Conservation (phyloP, 75 land plant genomes). For the Pseudotsuga menziesii region DNA sequence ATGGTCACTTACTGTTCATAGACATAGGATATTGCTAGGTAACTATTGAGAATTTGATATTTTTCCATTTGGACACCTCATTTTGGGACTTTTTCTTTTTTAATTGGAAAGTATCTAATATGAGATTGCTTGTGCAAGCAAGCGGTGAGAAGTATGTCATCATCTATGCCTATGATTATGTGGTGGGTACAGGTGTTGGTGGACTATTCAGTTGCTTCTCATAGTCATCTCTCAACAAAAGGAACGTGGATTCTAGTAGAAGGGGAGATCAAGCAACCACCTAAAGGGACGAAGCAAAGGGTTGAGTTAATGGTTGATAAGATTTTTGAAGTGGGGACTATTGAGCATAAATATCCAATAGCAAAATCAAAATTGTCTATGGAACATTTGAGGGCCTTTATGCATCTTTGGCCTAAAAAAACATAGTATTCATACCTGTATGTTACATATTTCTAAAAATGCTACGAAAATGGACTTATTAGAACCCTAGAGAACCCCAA, state of each 20-base stretch:
- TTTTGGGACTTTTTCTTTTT: too few relatives aligned
- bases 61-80: too few relatives aligned
- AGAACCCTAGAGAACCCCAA: too few relatives aligned
- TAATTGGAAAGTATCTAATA: too few relatives aligned
- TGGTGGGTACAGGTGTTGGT: conserved; percentile 50
- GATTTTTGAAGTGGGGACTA: conserved; percentile 59
- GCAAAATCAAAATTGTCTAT: conserved; percentile 72
- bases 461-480: too few relatives aligned
- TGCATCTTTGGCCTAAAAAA: conserved; percentile 80
- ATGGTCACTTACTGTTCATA: too few relatives aligned
- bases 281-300: conserved; percentile 73
- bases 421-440: conserved; percentile 45
- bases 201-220: conserved; percentile 39
- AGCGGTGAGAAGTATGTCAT: too few relatives aligned
- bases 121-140: too few relatives aligned
- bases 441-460: not conserved
- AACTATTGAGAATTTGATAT: too few relatives aligned
- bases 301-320: conserved; percentile 71
- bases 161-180: not conserved
- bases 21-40: too few relatives aligned
- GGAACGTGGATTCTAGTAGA: conserved; percentile 80
- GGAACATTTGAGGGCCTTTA: conserved; percentile 61
- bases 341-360: conserved; percentile 82
- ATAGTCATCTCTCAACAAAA: conserved; percentile 54
- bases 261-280: conserved; percentile 74